Base-by-base conservation (phyloP, 805 yeast species). In the Yarrowia sp. region DNA sequence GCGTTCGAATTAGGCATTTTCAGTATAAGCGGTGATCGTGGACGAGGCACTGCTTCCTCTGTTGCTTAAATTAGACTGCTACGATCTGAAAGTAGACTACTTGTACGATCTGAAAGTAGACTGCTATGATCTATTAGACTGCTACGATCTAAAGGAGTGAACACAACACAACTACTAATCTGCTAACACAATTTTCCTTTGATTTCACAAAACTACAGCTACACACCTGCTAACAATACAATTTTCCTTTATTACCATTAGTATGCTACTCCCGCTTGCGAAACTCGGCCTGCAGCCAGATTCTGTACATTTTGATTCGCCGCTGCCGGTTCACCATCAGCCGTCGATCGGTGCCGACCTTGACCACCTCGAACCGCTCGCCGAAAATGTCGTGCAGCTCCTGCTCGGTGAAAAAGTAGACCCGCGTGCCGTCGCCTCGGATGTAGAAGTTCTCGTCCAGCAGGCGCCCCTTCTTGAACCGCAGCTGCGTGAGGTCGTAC, bases 381-480 rank as follows among this genome's bases (percentile, higher is more conserved):
- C 85, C 80, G 72, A 93, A 94, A 3, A 93, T 88, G 46, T 81
- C 77, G 65, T 88, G 78, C 63, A 93, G 74, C 74, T 94, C 97
- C 63, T 93, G 96, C 71, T 93, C 98, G 1, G 97, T 90, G 77
- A 94, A 94, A 76, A 94, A 94, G 73, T 94, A 94, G 12, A 94
- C 99, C 68, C 99, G 80, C 0, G 99, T 94, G 51, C 99, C 99
- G 72, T 94, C 99, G 36, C 99, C 99, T 70, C 99, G 83, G 36
- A 92, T 90, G 74, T 94, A 94, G 71, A 94, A 94, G 73, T 94
- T 92, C 62, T 93, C 97, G 61, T 90, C 97, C 62, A 94, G 73
- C 25, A 90, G 74, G 68, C 98, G 82, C 51, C 89, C 87, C 72
- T 88, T 88, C 74, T 94, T 94, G 78, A 93, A 91, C 68, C 99